Evolutionary conservation across 2,329 filamentous ascomycete genomes (phyloP), one percentile per base, ranked within the genome.

Genomic region (Monosporascus sp.): DNA sequence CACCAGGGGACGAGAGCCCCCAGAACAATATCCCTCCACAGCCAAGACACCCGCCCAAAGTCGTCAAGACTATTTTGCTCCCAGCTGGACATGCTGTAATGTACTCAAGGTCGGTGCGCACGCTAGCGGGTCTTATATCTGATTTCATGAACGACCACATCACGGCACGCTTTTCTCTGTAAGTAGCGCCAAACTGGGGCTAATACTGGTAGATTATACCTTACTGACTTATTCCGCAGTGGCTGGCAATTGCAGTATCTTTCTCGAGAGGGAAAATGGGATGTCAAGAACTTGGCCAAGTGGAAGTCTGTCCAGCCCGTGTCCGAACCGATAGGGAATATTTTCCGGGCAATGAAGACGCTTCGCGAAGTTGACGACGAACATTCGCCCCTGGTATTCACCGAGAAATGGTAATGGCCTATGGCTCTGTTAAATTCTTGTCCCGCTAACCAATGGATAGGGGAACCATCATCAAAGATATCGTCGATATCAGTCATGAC

Each of bases 221-320:
- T 14, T 7, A 26, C 14, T 53, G 37, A 54, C 38, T 11, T 41
- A 35, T 38, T 11, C n/a, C 27, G 31, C 50, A 67, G 65, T 6
- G 89, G 87, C 44, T 97, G 93, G 92, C 93, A 97, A 70, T 77
- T 97, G 17, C 88, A 93, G 63, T 87, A 94, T 63, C 82, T 97
- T 24, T 90, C 88, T 2, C 90, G 88, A 2, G 89, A 91, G 60
- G 92, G 92, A 3, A 97, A 97, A 73, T 97, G 93, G 93, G 93
- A 97, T 65, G 91, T 97, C 60, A 97, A 97, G 74, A 97, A 97
- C 65, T 78, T 97, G 11, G 85, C 82, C 55, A 97, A 97, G 67
- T 97, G 93, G 93, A 82, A 89, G 68, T 84, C 84, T 19, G 88
- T 95, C 1, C 72, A 76, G 1, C 88, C 91, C 0, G 89, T 96